phyloP scores from a whole-genome alignment of 2,329 filamentous ascomycete genomes.

The Diaporthe amygdali region DNA sequence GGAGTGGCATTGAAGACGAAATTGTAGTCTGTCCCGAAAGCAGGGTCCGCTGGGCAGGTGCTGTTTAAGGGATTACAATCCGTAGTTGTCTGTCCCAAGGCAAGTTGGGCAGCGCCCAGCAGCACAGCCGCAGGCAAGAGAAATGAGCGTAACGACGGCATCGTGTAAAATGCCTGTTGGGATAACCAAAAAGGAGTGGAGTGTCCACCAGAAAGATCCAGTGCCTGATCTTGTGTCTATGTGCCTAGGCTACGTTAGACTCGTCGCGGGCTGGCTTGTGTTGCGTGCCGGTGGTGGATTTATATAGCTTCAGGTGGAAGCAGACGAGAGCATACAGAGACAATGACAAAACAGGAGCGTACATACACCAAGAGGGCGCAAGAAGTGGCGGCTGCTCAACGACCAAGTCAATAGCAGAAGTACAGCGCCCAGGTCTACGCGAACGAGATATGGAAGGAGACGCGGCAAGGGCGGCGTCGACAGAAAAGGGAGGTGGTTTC shows the following conservation, averaged over 20 bases:
- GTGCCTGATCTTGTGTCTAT: background rate
- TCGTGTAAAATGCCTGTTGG: conserved; percentile 19
- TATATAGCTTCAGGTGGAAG: background rate
- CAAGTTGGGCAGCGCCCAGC: conserved; percentile 49
- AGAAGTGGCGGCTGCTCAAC: background rate
- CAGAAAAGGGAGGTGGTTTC: background rate
- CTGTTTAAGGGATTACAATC: conserved; percentile 76
- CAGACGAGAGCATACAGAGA: background rate
- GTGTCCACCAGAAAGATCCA: background rate
- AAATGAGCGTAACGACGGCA: conserved; percentile 34
- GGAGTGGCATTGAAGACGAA: conserved; percentile 71
- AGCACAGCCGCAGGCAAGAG: conserved; percentile 42
- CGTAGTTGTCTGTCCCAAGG: conserved; percentile 75
- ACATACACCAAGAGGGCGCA: background rate
- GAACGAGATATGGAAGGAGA: background rate
- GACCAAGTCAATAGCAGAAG: background rate
- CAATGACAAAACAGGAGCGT: background rate
- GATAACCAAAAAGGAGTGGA: background rate
- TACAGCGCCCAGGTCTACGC: background rate
- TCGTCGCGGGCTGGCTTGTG: background rate
- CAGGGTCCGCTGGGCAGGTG: conserved; percentile 74
- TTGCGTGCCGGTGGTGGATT: background rate
- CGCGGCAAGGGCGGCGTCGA: background rate
- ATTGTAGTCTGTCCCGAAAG: conserved; percentile 67
- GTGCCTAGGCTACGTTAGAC: background rate